These are phyloP conservation scores for Podaxis mareebaensis DNA, from an alignment of 768 basidiomycete species.

Conservation along the genomic window DNA sequence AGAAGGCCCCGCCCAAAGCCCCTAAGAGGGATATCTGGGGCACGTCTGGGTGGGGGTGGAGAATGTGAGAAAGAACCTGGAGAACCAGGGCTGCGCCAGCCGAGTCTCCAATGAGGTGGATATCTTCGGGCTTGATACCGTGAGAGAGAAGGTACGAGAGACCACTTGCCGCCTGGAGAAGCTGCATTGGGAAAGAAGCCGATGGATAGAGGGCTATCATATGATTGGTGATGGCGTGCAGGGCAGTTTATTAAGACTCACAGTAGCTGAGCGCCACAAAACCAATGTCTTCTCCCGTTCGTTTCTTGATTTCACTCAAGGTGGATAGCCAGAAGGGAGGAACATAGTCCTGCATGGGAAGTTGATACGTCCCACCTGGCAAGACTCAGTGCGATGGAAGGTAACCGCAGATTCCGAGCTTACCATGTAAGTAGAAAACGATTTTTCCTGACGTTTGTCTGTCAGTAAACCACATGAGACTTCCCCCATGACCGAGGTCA, in stretches of 20 bases:
- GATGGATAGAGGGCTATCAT: conserved; percentile 33
- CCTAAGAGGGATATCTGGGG: conserved; percentile 24
- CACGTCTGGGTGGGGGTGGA: conserved; percentile 34
- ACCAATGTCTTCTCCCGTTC: conserved; percentile 24
- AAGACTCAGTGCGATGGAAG: not conserved
- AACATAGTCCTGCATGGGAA: conserved; percentile 22
- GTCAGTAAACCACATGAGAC: conserved; percentile 32
- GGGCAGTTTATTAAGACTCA: conserved; percentile 18
- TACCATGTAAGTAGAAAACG: conserved; percentile 34
- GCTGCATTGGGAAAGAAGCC: conserved; percentile 35
- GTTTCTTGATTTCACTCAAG: conserved; percentile 25
- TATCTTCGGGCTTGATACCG: conserved; percentile 31
- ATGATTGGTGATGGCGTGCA: not conserved
- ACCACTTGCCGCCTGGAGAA: conserved; percentile 30
- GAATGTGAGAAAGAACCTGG: conserved; percentile 35
- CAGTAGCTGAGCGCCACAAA: conserved; percentile 33
- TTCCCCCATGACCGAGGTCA: conserved; percentile 27
- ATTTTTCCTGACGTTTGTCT: conserved; percentile 31
- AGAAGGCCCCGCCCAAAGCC: conserved; percentile 31
- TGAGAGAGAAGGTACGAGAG: conserved; percentile 32
- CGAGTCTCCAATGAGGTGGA: conserved; percentile 39
- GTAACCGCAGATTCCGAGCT: not conserved
- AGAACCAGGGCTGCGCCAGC: conserved; percentile 39
- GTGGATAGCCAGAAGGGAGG: conserved; percentile 32
- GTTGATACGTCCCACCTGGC: conserved; percentile 33